Percentiles rank a stretch among this genome's conserved stretches.
phyloP scores from a whole-genome alignment of 306 rosid genomes.

The Adenanthera pavonina region DNA sequence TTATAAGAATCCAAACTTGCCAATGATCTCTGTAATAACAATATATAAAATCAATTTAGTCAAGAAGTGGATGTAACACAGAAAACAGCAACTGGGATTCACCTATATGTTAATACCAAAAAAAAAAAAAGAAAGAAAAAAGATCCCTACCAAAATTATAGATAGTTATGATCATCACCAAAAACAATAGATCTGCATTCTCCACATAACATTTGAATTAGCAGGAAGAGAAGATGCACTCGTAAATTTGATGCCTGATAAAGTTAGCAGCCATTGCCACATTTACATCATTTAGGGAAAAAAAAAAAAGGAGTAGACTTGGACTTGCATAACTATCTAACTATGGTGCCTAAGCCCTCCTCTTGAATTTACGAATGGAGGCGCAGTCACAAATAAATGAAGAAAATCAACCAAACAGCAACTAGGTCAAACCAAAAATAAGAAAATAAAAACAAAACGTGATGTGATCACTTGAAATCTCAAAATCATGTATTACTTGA shows the following conservation, averaged over 20 bases:
- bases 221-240: neutral
- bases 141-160: neutral
- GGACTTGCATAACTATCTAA: slow-evolving; percentile 31
- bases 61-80: neutral
- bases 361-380: slow-evolving; percentile 15
- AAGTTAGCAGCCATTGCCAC: slow-evolving; percentile 42
- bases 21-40: too few species aligned
- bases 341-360: slow-evolving; percentile 26
- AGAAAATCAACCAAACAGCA: slow-evolving; percentile 33
- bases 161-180: neutral
- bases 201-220: too few species aligned
- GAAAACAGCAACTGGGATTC: neutral
- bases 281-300: slow-evolving; percentile 41
- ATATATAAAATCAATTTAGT: neutral
- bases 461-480: slow-evolving; percentile 31
- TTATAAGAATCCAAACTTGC: too few species aligned
- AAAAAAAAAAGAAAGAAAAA: neutral
- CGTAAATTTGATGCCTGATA: slow-evolving; percentile 37
- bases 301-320: slow-evolving; percentile 38
- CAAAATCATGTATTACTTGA: slow-evolving; percentile 39
- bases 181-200: neutral
- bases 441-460: slow-evolving; percentile 30
- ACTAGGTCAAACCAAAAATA: slow-evolving; percentile 31
- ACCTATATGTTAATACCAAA: neutral
- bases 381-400: slow-evolving; percentile 23